These are phyloP conservation scores for Patellifolia procumbens DNA, from an alignment of 179 eudicot genomes.

Conservation along the genomic window DNA sequence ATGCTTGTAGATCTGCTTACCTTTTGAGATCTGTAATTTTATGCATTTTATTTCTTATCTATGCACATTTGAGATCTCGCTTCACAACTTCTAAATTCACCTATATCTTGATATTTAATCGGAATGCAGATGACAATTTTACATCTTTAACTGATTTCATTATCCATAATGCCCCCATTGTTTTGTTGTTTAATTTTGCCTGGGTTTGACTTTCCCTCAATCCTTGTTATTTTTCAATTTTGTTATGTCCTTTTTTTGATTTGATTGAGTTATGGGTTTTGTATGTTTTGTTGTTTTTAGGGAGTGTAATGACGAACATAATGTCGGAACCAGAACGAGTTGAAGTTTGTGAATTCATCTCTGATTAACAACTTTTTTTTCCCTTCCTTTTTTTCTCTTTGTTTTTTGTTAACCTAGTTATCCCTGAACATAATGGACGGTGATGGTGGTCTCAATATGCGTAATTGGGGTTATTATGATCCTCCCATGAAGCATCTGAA, in stretches of 20 bases:
- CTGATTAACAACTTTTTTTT: conserved; percentile 9
- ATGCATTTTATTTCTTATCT: not conserved
- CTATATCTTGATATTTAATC: not conserved
- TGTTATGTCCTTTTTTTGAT: conserved; percentile 11
- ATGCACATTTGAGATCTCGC: conserved; percentile 26
- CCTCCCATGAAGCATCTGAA: conserved; percentile 49
- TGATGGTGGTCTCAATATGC: conserved; percentile 59
- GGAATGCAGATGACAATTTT: conserved; percentile 6
- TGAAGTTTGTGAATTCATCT: conserved; percentile 22
- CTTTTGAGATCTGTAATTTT: conserved; percentile 27
- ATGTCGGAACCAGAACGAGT: conserved; percentile 16
- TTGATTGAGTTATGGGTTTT: conserved; percentile 24
- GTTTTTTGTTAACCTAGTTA: conserved; percentile 12
- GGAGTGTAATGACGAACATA: conserved; percentile 21
- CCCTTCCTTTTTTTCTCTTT: not conserved
- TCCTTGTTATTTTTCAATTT: not conserved
- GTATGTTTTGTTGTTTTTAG: conserved; percentile 24
- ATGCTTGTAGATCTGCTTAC: conserved; percentile 18
- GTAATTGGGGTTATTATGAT: conserved; percentile 78
- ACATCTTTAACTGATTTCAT: not conserved
- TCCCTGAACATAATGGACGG: conserved; percentile 57
- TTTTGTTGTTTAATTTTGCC: conserved; percentile 9
- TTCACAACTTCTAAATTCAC: not conserved
- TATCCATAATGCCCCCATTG: not conserved
- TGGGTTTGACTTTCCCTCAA: conserved; percentile 21